Evolutionary conservation across 768 basidiomycete species (phyloP).

Genomic region (Amanita thiersii): DNA sequence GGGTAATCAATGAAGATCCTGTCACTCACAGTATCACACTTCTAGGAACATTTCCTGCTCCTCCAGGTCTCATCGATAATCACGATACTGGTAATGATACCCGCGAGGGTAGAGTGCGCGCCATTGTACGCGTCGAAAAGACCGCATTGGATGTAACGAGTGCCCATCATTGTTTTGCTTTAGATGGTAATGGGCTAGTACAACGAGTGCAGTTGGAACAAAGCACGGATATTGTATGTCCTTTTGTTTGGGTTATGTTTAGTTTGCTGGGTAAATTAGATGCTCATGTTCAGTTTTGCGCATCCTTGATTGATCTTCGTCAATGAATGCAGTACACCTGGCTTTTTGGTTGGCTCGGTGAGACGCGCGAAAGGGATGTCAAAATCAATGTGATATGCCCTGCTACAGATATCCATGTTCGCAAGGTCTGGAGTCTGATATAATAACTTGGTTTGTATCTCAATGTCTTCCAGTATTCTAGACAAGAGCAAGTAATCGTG

Average conservation of each 20-base stretch:
- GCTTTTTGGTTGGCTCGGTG: constrained; percentile 62
- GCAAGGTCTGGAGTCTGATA: constrained; percentile 43
- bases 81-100: too few relatives aligned
- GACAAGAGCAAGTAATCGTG: constrained; percentile 64
- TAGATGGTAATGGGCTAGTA: constrained; percentile 24
- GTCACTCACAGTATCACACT: constrained; percentile 53
- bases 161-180: constrained; percentile 26
- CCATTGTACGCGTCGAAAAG: constrained; percentile 75
- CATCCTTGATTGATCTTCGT: constrained; percentile 2
- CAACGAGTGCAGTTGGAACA: constrained; percentile 40
- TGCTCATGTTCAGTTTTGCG: neutral
- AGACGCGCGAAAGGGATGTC: constrained; percentile 46
- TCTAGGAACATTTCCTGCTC: constrained; percentile 54
- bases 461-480: constrained; percentile 50
- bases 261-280: neutral
- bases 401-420: constrained; percentile 84
- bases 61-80: constrained; percentile 11
- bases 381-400: constrained; percentile 84
- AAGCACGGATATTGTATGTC: constrained; percentile 61
- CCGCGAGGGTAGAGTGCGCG: constrained; percentile 23
- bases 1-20: constrained; percentile 55
- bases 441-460: neutral
- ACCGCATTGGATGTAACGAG: constrained; percentile 49
- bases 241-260: neutral
- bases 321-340: constrained; percentile 60